Evolutionary conservation across 805 yeast species (phyloP).

Genomic region (Monosporozyma yasuniensis): DNA sequence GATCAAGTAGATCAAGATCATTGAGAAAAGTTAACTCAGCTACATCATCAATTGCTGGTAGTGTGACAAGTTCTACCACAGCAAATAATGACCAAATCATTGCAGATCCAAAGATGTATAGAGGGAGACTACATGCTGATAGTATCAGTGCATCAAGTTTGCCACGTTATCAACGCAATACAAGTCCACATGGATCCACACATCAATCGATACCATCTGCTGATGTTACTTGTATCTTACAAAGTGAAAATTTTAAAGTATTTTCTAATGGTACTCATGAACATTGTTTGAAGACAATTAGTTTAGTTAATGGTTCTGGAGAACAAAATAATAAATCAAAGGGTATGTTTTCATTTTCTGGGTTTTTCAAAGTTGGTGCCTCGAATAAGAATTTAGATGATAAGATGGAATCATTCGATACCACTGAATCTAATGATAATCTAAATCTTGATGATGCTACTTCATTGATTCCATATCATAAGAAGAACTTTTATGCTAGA

Average conservation of each 20-base stretch:
- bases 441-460: constrained; percentile 8
- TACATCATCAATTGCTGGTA: constrained; percentile 4
- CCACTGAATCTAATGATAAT: constrained; percentile 4
- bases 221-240: constrained; percentile 14
- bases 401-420: background rate
- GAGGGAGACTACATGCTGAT: constrained; percentile 18
- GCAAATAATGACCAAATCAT: background rate
- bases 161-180: constrained; percentile 5
- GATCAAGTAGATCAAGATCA: constrained; percentile 5
- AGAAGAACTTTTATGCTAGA: constrained; percentile 1
- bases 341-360: constrained; percentile 16
- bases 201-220: constrained; percentile 1
- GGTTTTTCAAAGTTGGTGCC: constrained; percentile 18
- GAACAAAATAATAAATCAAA: background rate
- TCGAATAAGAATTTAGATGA: constrained; percentile 5
- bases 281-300: constrained; percentile 21
- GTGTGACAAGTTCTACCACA: background rate
- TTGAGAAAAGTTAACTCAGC: constrained; percentile 7
- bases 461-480: constrained; percentile 10
- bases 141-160: constrained; percentile 19
- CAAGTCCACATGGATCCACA: background rate
- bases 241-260: constrained; percentile 21
- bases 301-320: constrained; percentile 9
- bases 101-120: constrained; percentile 1
- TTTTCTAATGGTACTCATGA: constrained; percentile 25